Conservation (phyloP, 148 eudicot species). For the Oxyria digyna region DNA sequence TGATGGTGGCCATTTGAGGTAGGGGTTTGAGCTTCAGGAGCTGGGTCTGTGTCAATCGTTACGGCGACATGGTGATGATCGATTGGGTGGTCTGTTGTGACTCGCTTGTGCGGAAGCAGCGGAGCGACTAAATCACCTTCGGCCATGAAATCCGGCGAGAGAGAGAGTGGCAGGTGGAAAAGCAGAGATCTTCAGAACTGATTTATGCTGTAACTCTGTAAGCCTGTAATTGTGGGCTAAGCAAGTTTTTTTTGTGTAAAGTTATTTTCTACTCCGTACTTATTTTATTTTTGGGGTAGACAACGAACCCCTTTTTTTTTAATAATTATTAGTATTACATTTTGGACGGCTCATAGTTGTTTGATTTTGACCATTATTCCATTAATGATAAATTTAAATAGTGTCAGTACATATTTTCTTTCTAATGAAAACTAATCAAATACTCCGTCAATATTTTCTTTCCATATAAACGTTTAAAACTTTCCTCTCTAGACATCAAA, state of each 20-base stretch:
- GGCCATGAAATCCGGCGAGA: constrained; percentile 13
- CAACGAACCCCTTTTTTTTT: too few relatives aligned
- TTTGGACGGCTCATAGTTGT: too few relatives aligned
- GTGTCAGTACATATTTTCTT: too few relatives aligned
- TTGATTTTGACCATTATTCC: too few relatives aligned
- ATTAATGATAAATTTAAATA: too few relatives aligned
- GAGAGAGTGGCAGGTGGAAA: not conserved
- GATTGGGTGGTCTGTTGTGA: not conserved
- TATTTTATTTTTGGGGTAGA: not conserved
- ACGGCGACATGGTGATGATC: constrained; percentile 20
- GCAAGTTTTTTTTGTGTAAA: too few relatives aligned
- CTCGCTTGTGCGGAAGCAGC: constrained; percentile 20
- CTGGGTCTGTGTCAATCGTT: constrained; percentile 16
- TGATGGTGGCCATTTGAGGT: not conserved
- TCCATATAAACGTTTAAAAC: too few relatives aligned
- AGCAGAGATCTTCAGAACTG: not conserved
- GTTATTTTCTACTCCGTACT: not conserved
- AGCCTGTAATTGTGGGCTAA: too few relatives aligned
- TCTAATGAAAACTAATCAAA: too few relatives aligned
- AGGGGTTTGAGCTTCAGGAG: not conserved
- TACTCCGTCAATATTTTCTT: too few relatives aligned
- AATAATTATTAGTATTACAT: too few relatives aligned
- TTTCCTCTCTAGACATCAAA: too few relatives aligned
- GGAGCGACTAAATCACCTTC: constrained; percentile 36
- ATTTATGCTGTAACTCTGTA: not conserved